These are phyloP conservation scores for Apiospora arundinis DNA, from an alignment of 2,329 filamentous ascomycete genomes.

Conservation along the genomic window DNA sequence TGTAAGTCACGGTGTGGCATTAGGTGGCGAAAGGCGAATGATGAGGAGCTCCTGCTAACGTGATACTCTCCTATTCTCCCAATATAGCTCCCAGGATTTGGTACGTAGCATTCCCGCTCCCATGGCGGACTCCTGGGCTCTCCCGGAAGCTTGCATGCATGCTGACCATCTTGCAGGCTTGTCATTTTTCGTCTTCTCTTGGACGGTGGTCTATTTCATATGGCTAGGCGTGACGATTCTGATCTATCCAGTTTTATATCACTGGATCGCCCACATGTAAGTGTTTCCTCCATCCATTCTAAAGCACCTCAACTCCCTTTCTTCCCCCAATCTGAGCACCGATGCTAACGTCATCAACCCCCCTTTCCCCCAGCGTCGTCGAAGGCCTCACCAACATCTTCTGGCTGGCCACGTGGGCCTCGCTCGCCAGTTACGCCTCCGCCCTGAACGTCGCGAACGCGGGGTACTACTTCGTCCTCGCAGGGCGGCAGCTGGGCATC, in stretches of 20 bases:
- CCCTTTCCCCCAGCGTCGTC: neutral
- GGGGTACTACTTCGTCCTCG: slow-evolving; percentile 2
- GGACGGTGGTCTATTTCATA: slow-evolving; percentile 13
- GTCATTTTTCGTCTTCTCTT: slow-evolving; percentile 14
- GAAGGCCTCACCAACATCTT: slow-evolving; percentile 17
- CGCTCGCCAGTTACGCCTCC: slow-evolving; percentile 9
- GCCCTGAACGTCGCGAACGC: neutral
- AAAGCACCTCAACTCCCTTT: neutral
- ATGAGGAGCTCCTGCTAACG: neutral
- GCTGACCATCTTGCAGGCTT: neutral
- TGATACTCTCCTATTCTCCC: neutral
- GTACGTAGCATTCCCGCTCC: neutral
- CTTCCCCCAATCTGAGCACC: neutral
- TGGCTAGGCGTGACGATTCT: slow-evolving; percentile 8
- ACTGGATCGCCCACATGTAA: slow-evolving; percentile 20
- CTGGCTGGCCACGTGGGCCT: slow-evolving; percentile 18
- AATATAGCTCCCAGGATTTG: slow-evolving; percentile 16
- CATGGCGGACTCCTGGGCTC: neutral
- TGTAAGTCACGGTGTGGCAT: neutral
- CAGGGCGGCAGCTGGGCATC: neutral
- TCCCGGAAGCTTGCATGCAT: neutral
- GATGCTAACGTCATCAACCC: neutral
- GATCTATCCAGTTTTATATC: neutral
- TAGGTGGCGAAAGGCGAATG: too few species aligned
- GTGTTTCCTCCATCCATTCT: neutral